Conservation (phyloP, 441 rosid species). For the Breynia disticha region DNA sequence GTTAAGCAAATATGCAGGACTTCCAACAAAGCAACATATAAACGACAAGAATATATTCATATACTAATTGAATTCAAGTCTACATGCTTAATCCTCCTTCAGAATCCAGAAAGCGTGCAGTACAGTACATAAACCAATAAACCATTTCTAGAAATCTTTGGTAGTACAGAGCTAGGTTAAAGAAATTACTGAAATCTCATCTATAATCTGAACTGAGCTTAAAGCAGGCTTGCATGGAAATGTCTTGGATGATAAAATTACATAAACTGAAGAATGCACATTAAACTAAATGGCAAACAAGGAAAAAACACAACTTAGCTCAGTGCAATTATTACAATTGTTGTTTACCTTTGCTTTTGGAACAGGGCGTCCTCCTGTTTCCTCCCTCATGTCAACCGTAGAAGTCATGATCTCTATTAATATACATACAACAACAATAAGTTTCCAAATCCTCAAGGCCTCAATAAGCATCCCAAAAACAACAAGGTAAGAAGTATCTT, state of each 20-base stretch:
- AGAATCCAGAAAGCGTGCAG: too few species aligned
- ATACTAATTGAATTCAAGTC: neutral
- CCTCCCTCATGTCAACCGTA: slow-evolving; percentile 68
- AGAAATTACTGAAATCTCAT: too few species aligned
- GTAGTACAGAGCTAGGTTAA: too few species aligned
- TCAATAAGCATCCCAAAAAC: neutral
- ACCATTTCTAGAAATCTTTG: too few species aligned
- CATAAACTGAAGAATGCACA: neutral
- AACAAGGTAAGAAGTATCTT: slow-evolving; percentile 15
- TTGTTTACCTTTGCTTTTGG: slow-evolving; percentile 64
- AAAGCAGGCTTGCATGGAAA: neutral
- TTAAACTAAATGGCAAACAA: neutral
- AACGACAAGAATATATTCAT: neutral
- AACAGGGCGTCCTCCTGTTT: slow-evolving; percentile 61
- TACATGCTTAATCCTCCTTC: too few species aligned
- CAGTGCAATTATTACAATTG: neutral
- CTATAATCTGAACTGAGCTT: too few species aligned
- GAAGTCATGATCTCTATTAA: slow-evolving; percentile 56
- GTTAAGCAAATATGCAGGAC: too few species aligned
- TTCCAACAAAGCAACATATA: neutral
- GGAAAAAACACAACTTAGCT: too few species aligned
- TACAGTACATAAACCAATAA: too few species aligned
- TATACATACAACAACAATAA: slow-evolving; percentile 2
- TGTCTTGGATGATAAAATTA: too few species aligned
- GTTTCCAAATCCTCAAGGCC: neutral